Conservation (phyloP, 495 filamentous ascomycete species). For the Talaromyces proteolyticus region DNA sequence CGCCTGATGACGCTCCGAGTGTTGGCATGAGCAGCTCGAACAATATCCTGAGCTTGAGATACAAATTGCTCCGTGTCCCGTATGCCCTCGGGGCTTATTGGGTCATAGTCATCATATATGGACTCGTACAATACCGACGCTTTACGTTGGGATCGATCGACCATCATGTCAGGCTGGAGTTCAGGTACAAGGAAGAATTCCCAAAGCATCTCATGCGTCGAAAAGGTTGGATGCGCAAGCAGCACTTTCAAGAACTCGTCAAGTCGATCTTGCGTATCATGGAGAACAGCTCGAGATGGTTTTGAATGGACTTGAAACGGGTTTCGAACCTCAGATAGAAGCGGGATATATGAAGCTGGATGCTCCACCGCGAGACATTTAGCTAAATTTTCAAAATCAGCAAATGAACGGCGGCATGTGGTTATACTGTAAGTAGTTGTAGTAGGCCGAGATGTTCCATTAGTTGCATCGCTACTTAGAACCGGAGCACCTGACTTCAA, state of each 20-base stretch:
- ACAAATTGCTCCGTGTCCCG: constrained; percentile 93
- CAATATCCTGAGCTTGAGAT: constrained; percentile 78
- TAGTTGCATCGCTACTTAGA: constrained; percentile 19
- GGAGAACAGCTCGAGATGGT: constrained; percentile 79
- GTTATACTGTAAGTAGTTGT: constrained; percentile 78
- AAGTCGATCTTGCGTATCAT: constrained; percentile 80
- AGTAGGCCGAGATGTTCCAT: constrained; percentile 27
- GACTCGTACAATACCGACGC: constrained; percentile 76
- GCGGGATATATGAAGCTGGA: constrained; percentile 90
- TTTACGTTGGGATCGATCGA: constrained; percentile 79
- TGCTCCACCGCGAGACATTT: constrained; percentile 86
- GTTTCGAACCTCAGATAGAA: constrained; percentile 69
- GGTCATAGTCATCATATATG: constrained; percentile 79
- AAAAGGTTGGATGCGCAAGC: constrained; percentile 85
- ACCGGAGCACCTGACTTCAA: constrained; percentile 86
- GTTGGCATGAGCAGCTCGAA: constrained; percentile 74
- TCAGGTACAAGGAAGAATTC: constrained; percentile 98
- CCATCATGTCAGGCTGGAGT: constrained; percentile 83
- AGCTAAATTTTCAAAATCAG: constrained; percentile 88
- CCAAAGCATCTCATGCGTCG: constrained; percentile 97
- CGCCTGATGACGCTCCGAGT: constrained; percentile 71
- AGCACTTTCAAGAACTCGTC: constrained; percentile 84
- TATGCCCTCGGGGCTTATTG: constrained; percentile 64
- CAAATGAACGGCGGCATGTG: constrained; percentile 82
- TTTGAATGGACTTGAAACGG: constrained; percentile 91